phyloP scores from a whole-genome alignment of 768 basidiomycete species.

The Nidularia sp. region DNA sequence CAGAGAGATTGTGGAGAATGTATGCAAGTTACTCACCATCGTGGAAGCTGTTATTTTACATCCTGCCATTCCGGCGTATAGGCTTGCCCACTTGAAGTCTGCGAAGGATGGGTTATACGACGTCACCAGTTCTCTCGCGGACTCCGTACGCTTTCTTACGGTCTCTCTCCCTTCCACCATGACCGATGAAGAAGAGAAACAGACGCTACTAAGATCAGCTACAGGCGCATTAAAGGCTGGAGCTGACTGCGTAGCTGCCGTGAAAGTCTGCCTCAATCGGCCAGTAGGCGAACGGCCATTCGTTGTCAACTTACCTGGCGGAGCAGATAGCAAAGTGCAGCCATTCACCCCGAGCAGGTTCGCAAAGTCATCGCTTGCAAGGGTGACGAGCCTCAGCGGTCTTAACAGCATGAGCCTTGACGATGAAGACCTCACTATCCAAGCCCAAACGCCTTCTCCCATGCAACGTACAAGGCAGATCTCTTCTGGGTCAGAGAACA shows the following conservation, averaged over 20 bases:
- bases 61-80: constrained; percentile 60
- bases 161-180: constrained; percentile 37
- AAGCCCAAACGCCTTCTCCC: neutral
- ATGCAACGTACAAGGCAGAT: neutral
- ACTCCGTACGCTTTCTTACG: constrained; percentile 80
- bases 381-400: constrained; percentile 4
- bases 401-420: neutral
- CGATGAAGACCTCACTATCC: neutral
- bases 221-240: constrained; percentile 86
- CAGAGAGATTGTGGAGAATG: constrained; percentile 91
- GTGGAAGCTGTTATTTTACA: constrained; percentile 86
- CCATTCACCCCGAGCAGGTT: constrained; percentile 47
- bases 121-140: constrained; percentile 81
- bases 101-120: constrained; percentile 83
- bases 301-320: constrained; percentile 57
- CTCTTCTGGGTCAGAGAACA: neutral
- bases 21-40: constrained; percentile 85
- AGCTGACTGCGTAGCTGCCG: constrained; percentile 82
- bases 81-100: constrained; percentile 58
- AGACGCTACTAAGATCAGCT: constrained; percentile 73
- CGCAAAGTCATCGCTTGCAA: constrained; percentile 28
- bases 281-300: constrained; percentile 59
- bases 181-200: constrained; percentile 82
- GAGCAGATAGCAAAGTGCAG: constrained; percentile 37
- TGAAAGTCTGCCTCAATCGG: constrained; percentile 76